A percentile compares a stretch with the other conserved stretches of the same genome.
Evolutionary conservation across 257 asterid species (phyloP).

Genomic region (Oldenlandia corymbosa): DNA sequence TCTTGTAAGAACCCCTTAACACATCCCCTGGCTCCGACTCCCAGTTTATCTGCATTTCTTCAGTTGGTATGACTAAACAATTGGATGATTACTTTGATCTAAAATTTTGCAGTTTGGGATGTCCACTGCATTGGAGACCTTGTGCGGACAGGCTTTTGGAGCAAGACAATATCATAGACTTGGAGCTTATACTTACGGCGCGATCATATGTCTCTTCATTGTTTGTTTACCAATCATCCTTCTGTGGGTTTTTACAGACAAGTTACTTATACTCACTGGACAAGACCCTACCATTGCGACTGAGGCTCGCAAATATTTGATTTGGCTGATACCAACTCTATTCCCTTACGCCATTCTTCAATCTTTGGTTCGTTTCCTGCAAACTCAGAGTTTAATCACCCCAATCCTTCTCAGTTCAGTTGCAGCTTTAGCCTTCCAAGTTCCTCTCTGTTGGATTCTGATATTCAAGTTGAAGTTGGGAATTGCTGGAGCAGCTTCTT

Average conservation of each 20-base stretch:
- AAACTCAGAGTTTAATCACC: slow-evolving; percentile 60
- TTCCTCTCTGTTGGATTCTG: slow-evolving; percentile 61
- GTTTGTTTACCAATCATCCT: slow-evolving; percentile 54
- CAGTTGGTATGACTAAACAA: not conserved
- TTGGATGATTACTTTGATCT: slow-evolving; percentile 1
- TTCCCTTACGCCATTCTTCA: slow-evolving; percentile 73
- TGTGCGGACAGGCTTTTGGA: slow-evolving; percentile 93
- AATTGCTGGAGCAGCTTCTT: slow-evolving; percentile 62
- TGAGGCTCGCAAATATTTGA: slow-evolving; percentile 59
- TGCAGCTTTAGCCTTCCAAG: slow-evolving; percentile 49
- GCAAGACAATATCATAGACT: slow-evolving; percentile 58
- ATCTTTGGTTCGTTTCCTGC: slow-evolving; percentile 60
- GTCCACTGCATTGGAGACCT: slow-evolving; percentile 79
- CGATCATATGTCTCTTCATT: slow-evolving; percentile 45
- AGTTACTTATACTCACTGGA: slow-evolving; percentile 42
- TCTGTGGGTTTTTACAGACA: slow-evolving; percentile 54
- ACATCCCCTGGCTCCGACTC: no score
- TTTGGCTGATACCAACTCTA: slow-evolving; percentile 62
- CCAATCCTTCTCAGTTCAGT: slow-evolving; percentile 65
- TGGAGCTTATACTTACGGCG: slow-evolving; percentile 47
- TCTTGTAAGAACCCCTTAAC: slow-evolving; percentile 23
- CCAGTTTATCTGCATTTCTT: not conserved
- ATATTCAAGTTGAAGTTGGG: slow-evolving; percentile 55
- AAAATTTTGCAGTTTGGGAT: slow-evolving; percentile 60
- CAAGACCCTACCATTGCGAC: slow-evolving; percentile 63